phyloP scores from a whole-genome alignment of 2,329 filamentous ascomycete species.

The Monilinia aucupariae region DNA sequence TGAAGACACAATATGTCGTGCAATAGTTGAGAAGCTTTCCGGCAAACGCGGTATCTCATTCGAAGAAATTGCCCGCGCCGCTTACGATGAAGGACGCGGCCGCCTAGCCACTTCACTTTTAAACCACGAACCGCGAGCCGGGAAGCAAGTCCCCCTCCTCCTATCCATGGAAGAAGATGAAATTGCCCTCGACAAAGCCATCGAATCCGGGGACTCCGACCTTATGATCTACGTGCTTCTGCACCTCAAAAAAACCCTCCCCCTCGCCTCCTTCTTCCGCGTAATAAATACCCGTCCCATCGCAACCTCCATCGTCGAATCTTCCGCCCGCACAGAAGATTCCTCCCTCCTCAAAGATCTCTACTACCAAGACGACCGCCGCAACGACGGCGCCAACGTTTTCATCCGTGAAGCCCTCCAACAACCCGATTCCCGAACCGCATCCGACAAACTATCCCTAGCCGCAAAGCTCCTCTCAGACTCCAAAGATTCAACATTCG shows the following conservation, averaged over 20 bases:
- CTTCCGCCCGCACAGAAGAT: conserved; percentile 72
- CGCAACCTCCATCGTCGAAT: conserved; percentile 84
- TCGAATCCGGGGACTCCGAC: conserved; percentile 92
- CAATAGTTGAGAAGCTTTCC: conserved; percentile 80
- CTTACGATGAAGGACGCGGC: conserved; percentile 86
- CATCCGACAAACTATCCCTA: conserved; percentile 81
- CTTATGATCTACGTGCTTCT: conserved; percentile 85
- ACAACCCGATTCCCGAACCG: conserved; percentile 62
- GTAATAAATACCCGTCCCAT: conserved; percentile 79
- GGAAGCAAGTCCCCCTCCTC: conserved; percentile 90
- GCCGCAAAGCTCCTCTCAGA: conserved; percentile 79
- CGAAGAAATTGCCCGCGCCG: conserved; percentile 84
- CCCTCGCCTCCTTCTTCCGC: conserved; percentile 86
- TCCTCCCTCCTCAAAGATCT: conserved; percentile 82
- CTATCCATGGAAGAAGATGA: conserved; percentile 95
- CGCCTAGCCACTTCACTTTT: conserved; percentile 86
- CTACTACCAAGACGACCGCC: conserved; percentile 94
- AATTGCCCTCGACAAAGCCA: conserved; percentile 90
- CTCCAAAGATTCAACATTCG: conserved; percentile 70
- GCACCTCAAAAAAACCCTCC: conserved; percentile 82
- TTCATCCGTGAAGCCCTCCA: conserved; percentile 78
- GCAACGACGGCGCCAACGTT: conserved; percentile 80
- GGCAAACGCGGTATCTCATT: conserved; percentile 93
- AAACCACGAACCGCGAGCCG: conserved; percentile 88
- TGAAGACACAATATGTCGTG: conserved; percentile 78